Conservation (phyloP, 2,329 filamentous ascomycete species). For the Helminthosporium solani region DNA sequence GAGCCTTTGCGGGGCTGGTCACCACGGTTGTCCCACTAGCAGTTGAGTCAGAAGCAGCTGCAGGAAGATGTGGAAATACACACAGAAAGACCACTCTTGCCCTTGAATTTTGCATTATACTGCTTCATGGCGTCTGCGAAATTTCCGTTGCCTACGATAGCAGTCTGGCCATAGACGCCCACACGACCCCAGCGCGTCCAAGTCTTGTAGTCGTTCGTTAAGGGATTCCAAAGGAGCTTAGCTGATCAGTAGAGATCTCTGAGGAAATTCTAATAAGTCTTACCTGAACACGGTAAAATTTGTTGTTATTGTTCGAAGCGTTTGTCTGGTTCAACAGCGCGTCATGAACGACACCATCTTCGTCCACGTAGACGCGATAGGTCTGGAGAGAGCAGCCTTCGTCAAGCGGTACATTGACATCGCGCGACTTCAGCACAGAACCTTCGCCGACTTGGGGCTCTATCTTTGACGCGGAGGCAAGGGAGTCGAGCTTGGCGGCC, state of each 20-base stretch:
- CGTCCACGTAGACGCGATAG: slow-evolving; percentile 64
- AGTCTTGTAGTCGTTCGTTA: slow-evolving; percentile 50
- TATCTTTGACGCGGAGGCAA: slow-evolving; percentile 16
- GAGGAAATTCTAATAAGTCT: neutral
- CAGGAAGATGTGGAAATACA: neutral
- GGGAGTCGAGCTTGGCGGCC: slow-evolving; percentile 20
- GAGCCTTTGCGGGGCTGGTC: slow-evolving; percentile 60
- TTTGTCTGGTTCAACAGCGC: slow-evolving; percentile 79
- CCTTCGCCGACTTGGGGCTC: slow-evolving; percentile 45
- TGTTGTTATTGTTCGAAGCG: slow-evolving; percentile 71
- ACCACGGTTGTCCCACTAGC: slow-evolving; percentile 51
- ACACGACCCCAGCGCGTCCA: slow-evolving; percentile 86
- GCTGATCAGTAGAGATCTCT: neutral
- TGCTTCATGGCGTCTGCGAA: slow-evolving; percentile 44
- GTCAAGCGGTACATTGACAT: slow-evolving; percentile 50
- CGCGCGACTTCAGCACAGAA: slow-evolving; percentile 47
- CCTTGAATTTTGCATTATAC: slow-evolving; percentile 60
- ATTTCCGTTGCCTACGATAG: slow-evolving; percentile 42
- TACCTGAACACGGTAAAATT: slow-evolving; percentile 76
- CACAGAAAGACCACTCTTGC: slow-evolving; percentile 52
- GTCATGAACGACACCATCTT: slow-evolving; percentile 69
- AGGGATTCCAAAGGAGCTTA: slow-evolving; percentile 36
- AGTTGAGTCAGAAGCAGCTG: neutral
- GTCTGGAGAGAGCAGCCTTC: slow-evolving; percentile 40
- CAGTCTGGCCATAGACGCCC: slow-evolving; percentile 53